Evolutionary conservation across 1,284 basidiomycete genomes (phyloP), one percentile per base, ranked within the genome.

Genomic region (Ustilago bromivora): DNA sequence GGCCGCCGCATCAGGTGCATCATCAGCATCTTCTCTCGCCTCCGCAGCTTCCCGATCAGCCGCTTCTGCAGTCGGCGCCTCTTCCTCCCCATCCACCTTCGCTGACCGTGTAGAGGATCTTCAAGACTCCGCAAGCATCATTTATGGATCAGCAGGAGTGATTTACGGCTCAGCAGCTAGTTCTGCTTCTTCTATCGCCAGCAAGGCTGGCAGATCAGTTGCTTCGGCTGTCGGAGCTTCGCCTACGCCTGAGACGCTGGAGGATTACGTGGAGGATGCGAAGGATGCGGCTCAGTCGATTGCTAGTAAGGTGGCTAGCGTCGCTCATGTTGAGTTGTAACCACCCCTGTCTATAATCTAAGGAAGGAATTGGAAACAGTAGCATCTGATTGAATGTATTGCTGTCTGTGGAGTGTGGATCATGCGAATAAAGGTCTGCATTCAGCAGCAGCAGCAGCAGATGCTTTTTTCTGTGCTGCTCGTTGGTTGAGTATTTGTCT

Each of bases 241-340:
- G 10, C 72, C 72, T 2, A 60, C 60, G 4, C 68, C 76, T 0
- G 72, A 75, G 31, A 71, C 68, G 13, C 2, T 69, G 1, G 47
- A 51, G 15, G 76, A 78, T 17, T 62, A 66, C 15, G 31, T 74
- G 19, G 76, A 78, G 51, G 66, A 65, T 35, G 59, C 53, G 1
- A 59, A 31, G 40, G 63, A 74, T 12, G 56, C 41, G 3, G 36
- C 40, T 10, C 38, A 35, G 32, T 31, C 32, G n/a, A 34, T 52
- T n/a, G 41, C 46, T 13, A 40, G 58, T n/a, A 41, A 40, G 64
- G 52, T 8, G n/a, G 65, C 60, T 10, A 46, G 43, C 9, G 57
- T 40, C 55, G 47, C 35, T 52, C 72, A 70, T 40, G 28, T 63
- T 49, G 72, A 75, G 57, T 57, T 74, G 3, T 74, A 28, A 59